phyloP scores from a whole-genome alignment of 129 eudicot species.

The Smallanthus sonchifolius region DNA sequence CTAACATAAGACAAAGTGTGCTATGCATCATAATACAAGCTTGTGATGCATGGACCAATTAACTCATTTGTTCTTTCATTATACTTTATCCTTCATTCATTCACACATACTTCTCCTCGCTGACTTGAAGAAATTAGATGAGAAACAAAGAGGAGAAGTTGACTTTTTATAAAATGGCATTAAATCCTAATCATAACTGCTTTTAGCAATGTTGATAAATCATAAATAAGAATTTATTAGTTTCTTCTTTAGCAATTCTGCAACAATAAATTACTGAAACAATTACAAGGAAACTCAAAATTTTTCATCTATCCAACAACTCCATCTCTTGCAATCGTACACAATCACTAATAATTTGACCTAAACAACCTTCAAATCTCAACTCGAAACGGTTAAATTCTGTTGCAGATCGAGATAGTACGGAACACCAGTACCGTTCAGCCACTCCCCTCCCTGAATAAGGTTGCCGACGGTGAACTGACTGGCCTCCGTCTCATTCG shows the following conservation, averaged over 20 bases:
- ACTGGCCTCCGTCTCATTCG: slow-evolving; percentile 42
- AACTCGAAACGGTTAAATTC: not conserved
- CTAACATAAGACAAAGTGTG: too few relatives aligned
- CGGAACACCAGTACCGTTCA: slow-evolving; percentile 41
- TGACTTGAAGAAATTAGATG: too few relatives aligned
- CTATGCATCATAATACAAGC: too few relatives aligned
- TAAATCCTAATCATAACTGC: too few relatives aligned
- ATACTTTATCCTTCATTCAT: too few relatives aligned
- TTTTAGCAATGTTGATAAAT: not conserved
- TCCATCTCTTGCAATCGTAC: not conserved
- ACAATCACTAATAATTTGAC: slow-evolving; percentile 2
- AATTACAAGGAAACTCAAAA: not conserved
- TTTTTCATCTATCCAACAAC: not conserved
- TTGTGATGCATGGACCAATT: too few relatives aligned
- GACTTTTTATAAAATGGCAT: too few relatives aligned
- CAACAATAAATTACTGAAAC: slow-evolving; percentile 12
- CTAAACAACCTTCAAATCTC: not conserved
- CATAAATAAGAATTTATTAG: not conserved
- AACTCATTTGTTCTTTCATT: too few relatives aligned
- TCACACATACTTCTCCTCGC: too few relatives aligned
- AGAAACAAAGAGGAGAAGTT: too few relatives aligned
- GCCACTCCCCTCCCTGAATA: slow-evolving; percentile 63
- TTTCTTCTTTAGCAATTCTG: not conserved
- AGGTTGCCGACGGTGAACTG: slow-evolving; percentile 61
- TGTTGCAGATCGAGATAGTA: slow-evolving; percentile 34